Conservation (phyloP, 108 stramenopile species). For the Parietichytrium sp. region DNA sequence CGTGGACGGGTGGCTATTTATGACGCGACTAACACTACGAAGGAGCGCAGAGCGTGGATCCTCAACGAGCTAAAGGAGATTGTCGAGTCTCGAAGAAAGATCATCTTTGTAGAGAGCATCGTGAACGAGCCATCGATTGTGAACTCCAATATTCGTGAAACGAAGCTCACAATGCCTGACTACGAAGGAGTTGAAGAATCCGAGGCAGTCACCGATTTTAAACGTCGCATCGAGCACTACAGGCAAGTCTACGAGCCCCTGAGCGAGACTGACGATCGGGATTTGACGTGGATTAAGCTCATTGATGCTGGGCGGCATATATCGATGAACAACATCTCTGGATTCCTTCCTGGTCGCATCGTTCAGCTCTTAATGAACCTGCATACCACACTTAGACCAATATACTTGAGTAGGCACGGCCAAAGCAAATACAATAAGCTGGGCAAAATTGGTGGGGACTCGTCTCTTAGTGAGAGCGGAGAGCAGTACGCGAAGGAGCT, state of each 20-base stretch:
- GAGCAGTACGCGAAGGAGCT: conserved; percentile 82
- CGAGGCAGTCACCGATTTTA: conserved; percentile 78
- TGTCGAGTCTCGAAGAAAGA: conserved; percentile 65
- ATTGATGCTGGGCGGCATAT: conserved; percentile 81
- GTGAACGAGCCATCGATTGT: conserved; percentile 77
- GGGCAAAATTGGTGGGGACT: conserved; percentile 97
- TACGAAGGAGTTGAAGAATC: conserved; percentile 74
- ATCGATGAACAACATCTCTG: conserved; percentile 51
- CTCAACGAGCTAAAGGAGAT: conserved; percentile 40
- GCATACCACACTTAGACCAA: conserved; percentile 53
- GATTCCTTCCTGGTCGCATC: conserved; percentile 55
- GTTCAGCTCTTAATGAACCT: conserved; percentile 58
- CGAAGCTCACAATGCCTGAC: conserved; percentile 82
- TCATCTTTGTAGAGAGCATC: conserved; percentile 86
- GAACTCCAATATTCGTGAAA: conserved; percentile 77
- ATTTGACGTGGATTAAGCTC: conserved; percentile 80
- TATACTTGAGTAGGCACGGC: conserved; percentile 93
- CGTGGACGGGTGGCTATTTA: conserved; percentile 87
- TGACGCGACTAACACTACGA: conserved; percentile 91
- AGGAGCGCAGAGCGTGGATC: conserved; percentile 65
- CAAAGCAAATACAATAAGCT: conserved; percentile 94
- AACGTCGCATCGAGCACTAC: conserved; percentile 77
- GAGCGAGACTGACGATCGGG: conserved; percentile 58
- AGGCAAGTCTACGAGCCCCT: conserved; percentile 79
- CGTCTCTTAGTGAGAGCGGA: conserved; percentile 80